Conservation (phyloP, 2,329 filamentous ascomycete species). For the Colletotrichum tofieldiae region DNA sequence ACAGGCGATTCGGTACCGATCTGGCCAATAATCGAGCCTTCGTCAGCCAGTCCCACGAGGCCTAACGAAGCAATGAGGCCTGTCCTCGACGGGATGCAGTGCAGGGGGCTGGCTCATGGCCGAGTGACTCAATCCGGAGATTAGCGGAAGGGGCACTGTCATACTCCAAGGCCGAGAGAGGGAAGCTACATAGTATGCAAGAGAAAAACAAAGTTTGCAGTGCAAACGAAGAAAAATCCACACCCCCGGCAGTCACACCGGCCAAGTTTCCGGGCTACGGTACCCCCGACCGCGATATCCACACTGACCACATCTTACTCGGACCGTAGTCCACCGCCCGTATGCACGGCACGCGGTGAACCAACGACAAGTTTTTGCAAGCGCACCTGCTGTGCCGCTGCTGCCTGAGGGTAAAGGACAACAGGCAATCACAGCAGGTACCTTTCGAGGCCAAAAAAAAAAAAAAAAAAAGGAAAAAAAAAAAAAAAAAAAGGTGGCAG, state of each 20-base stretch:
- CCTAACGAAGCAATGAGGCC: neutral
- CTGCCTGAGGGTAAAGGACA: neutral
- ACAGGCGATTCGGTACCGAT: slow-evolving; percentile 24
- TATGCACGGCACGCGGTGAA: neutral
- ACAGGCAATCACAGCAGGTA: neutral
- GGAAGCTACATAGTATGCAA: no score
- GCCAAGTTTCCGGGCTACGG: neutral
- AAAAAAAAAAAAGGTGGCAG: neutral
- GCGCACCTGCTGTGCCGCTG: neutral
- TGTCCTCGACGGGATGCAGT: neutral
- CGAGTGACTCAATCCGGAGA: slow-evolving; percentile 16
- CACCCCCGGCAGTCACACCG: neutral
- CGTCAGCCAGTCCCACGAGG: slow-evolving; percentile 23
- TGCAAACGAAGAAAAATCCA: no score
- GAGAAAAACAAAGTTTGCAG: no score
- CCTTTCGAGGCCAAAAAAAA: neutral
- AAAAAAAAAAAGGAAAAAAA: neutral
- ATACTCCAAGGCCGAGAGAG: neutral
- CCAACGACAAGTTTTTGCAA: slow-evolving; percentile 1
- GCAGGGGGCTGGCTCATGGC: neutral
- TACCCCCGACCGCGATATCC: neutral
- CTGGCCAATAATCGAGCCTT: neutral
- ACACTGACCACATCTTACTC: neutral
- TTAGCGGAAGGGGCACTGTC: neutral
- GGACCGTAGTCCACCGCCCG: neutral